Percentiles rank a stretch among this genome's conserved stretches.
Evolutionary conservation across 2,329 filamentous ascomycete species (phyloP).

Genomic region (Aspergillus fumigatiaffinis): DNA sequence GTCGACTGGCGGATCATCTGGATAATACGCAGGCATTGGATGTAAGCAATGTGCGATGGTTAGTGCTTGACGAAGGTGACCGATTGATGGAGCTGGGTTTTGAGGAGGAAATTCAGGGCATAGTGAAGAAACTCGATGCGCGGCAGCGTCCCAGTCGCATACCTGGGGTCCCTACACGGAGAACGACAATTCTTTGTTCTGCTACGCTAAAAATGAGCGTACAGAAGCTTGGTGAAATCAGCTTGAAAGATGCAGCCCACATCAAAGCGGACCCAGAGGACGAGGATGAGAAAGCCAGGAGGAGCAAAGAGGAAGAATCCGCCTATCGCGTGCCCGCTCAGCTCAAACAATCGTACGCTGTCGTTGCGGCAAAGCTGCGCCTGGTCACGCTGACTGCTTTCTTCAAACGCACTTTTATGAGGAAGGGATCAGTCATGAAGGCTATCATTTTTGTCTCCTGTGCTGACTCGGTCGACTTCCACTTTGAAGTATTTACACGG

Average conservation of each 20-base stretch:
- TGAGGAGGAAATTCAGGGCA: constrained; percentile 85
- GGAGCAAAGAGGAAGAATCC: constrained; percentile 47
- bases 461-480: constrained; percentile 94
- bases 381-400: constrained; percentile 82
- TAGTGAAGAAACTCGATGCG: constrained; percentile 73
- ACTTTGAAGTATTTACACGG: constrained; percentile 74
- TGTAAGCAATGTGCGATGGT: constrained; percentile 84
- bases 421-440: constrained; percentile 91
- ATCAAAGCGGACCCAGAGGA: constrained; percentile 65
- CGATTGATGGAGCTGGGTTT: constrained; percentile 98
- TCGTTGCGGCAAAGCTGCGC: constrained; percentile 84
- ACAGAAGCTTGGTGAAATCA: constrained; percentile 88
- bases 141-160: constrained; percentile 61
- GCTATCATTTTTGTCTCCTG: constrained; percentile 96
- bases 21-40: constrained; percentile 88
- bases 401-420: constrained; percentile 80
- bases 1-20: constrained; percentile 84
- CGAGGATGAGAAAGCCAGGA: constrained; percentile 50
- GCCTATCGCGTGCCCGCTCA: constrained; percentile 82
- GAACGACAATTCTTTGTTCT: constrained; percentile 87
- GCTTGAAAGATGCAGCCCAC: constrained; percentile 85
- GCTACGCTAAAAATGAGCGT: constrained; percentile 98
- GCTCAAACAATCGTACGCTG: constrained; percentile 84
- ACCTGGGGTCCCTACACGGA: constrained; percentile 63
- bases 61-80: constrained; percentile 94